These are phyloP conservation scores for Pelomyxa schiedti DNA, from an alignment of 78 protist genomes.

Conservation along the genomic window DNA sequence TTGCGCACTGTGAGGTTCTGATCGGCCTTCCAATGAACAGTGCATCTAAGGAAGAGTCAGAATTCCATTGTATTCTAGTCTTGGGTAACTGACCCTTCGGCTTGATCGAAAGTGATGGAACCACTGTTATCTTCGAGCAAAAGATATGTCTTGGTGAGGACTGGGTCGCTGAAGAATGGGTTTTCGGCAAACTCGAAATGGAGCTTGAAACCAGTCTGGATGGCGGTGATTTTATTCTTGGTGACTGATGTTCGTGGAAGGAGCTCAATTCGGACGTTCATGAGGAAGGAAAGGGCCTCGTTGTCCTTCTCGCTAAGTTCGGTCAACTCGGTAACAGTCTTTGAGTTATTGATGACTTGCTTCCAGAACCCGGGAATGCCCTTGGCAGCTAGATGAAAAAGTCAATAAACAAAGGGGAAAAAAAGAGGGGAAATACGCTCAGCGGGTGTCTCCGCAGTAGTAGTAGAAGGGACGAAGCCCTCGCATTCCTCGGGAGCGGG, in stretches of 20 bases:
- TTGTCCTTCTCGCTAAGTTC: background rate
- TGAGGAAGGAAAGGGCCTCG: background rate
- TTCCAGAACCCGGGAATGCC: background rate
- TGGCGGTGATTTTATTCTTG: too few species aligned
- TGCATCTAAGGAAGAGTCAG: background rate
- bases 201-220: constrained; percentile 27
- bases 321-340: background rate
- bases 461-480: background rate
- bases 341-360: background rate
- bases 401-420: too few species aligned
- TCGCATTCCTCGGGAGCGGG: background rate
- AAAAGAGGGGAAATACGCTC: too few species aligned
- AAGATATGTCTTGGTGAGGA: constrained; percentile 43
- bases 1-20: constrained; percentile 20
- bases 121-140: constrained; percentile 6
- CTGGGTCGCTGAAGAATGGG: constrained; percentile 44
- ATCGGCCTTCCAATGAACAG: constrained; percentile 25
- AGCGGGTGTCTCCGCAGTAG: background rate
- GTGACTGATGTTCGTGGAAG: background rate
- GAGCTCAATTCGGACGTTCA: background rate
- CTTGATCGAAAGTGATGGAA: constrained; percentile 14
- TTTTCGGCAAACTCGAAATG: constrained; percentile 32
- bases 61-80: too few species aligned
- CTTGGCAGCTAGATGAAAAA: background rate
- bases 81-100: constrained; percentile 12